Base-by-base conservation (phyloP, 148 eudicot species). In the Simmondsia chinensis region DNA sequence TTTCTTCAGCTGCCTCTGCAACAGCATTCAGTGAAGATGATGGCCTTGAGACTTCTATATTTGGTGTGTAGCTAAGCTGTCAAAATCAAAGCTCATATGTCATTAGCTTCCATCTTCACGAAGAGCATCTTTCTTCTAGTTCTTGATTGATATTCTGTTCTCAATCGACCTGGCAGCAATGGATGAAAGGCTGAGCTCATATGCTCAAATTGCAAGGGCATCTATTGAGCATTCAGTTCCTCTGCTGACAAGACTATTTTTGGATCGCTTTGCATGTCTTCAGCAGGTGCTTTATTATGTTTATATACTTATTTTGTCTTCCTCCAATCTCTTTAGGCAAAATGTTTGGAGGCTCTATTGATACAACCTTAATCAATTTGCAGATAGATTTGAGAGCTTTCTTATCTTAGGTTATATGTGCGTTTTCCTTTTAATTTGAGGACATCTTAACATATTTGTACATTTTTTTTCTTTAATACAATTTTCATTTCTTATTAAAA, bases 131-230 rank as follows among this genome's bases (percentile, higher is more conserved):
- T 15, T 27, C 10, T 41, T 13, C 19, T 48, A 17, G 17, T 30
- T 44, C 3, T 20, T 45, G 41, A 20, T 19, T 27, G 20, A 25
- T 39, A 16, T 53, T 20, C 22, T 50, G 22, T 15, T 21, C 44
- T 43, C 20, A 8, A 20, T 17, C 14, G 32, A 43, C 56, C 59
- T 64, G 60, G 53, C 67, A 93, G 99, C 77, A 43, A 82, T 93
- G 99, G 99, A 93, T 69, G 99, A 93, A 73, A 86, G 99, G 65
- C 65, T 93, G 54, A 80, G 81, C 58, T 86, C 89, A 13, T 93
- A 93, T 61, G 99, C 82, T 47, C 87, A 82, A 51, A 82, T 93
- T 50, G 99, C 91, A 23, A 73, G 96, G 53, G 84, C 94, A 54
- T 75, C 96, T 47, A 60, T 75, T 56, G 87, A 74, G 52, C 47